Conservation (phyloP, 2,329 filamentous ascomycete genomes). For the Bertia moriformis region DNA sequence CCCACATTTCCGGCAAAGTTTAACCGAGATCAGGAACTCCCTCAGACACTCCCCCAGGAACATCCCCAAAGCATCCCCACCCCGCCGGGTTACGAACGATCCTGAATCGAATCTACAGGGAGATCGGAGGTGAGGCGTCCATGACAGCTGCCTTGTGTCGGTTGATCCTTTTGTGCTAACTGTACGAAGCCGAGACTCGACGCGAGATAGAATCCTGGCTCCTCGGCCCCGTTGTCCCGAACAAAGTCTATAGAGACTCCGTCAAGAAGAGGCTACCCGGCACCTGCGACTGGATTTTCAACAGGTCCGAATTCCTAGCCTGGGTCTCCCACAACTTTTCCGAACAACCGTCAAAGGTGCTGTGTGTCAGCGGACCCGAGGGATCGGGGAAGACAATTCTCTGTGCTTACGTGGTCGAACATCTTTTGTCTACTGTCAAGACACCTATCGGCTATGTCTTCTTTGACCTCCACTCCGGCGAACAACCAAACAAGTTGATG, state of each 20-base stretch:
- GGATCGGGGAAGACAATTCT: slow-evolving; percentile 19
- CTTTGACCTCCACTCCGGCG: no score
- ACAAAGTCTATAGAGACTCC: slow-evolving; percentile 8
- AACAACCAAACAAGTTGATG: no score
- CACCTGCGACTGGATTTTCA: slow-evolving; percentile 14
- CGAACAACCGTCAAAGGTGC: slow-evolving; percentile 4
- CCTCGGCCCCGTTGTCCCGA: slow-evolving; percentile 2
- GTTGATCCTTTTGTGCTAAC: no score
- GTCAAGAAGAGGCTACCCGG: slow-evolving; percentile 6
- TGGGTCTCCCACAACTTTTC: slow-evolving; percentile 7
- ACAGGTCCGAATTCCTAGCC: slow-evolving; percentile 3
- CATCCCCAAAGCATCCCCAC: no score
- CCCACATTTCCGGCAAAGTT: no score
- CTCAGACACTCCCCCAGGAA: no score
- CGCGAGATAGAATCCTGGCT: slow-evolving; percentile 7
- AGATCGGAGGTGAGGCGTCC: no score
- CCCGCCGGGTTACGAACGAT: no score
- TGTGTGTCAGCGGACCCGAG: slow-evolving; percentile 16
- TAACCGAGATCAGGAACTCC: no score
- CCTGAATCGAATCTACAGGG: no score
- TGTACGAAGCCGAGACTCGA: no score
- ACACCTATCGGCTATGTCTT: slow-evolving; percentile 14
- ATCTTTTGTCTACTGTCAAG: slow-evolving; percentile 2
- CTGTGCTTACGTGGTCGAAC: slow-evolving; percentile 12
- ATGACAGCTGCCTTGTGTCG: no score